phyloP scores from a whole-genome alignment of 2,329 filamentous ascomycete species.

The Allantophomopsis lycopodina region DNA sequence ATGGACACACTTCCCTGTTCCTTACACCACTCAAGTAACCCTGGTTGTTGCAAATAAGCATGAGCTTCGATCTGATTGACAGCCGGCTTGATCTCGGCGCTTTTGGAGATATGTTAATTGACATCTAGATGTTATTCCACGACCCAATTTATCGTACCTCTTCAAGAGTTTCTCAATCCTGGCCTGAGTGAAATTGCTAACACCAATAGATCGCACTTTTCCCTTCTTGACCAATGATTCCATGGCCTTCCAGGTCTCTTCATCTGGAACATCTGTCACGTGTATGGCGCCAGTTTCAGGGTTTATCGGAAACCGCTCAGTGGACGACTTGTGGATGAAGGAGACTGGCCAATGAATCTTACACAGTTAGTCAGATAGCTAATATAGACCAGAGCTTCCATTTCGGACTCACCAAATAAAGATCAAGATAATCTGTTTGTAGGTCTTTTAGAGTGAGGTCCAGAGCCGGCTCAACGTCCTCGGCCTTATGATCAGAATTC shows the following conservation, averaged over 20 bases:
- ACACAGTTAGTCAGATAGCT: too few species aligned
- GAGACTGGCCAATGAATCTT: conserved; percentile 14
- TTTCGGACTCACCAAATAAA: conserved; percentile 37
- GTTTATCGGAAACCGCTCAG: conserved; percentile 6
- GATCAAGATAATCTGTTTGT: conserved; percentile 35
- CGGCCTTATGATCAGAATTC: conserved; percentile 36
- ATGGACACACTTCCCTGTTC: conserved; percentile 7
- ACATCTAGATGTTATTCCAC: neutral
- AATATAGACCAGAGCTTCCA: conserved; percentile 3
- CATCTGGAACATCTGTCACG: conserved; percentile 9
- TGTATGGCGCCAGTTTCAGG: conserved; percentile 5
- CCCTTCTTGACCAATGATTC: conserved; percentile 47
- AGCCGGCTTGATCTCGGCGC: conserved; percentile 38
- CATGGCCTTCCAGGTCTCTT: conserved; percentile 54
- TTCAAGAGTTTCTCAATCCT: conserved; percentile 27
- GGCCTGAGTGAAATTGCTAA: conserved; percentile 39
- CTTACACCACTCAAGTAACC: conserved; percentile 40
- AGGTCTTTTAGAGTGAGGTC: conserved; percentile 33
- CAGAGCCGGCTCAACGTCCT: conserved; percentile 32
- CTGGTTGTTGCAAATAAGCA: conserved; percentile 49
- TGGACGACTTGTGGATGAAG: too few species aligned
- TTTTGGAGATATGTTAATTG: conserved; percentile 2
- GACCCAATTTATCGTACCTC: conserved; percentile 15
- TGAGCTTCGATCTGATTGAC: conserved; percentile 60
- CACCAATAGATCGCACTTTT: conserved; percentile 42